These are phyloP conservation scores for Davidsoniella australis DNA, from an alignment of 2,329 filamentous ascomycete species.

Conservation along the genomic window DNA sequence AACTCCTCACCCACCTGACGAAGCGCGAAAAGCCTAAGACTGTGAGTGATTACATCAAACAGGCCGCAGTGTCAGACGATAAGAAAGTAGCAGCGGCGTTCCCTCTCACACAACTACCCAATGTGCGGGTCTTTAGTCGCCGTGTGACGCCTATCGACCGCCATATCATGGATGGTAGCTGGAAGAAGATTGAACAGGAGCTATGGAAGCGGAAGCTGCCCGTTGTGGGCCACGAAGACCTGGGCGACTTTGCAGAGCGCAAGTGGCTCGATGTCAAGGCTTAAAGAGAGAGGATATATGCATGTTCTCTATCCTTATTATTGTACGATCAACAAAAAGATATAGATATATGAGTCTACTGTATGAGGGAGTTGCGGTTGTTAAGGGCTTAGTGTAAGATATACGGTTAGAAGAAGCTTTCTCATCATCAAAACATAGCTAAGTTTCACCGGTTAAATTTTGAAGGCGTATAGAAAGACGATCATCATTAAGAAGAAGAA, in stretches of 20 bases:
- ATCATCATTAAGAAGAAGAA: too few species aligned
- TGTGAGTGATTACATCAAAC: constrained; percentile 36
- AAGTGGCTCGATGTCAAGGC: constrained; percentile 25
- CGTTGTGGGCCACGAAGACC: constrained; percentile 28
- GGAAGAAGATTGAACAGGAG: constrained; percentile 64
- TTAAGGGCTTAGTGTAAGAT: too few species aligned
- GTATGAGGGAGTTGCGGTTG: too few species aligned
- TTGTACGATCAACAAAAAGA: too few species aligned
- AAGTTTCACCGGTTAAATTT: too few species aligned
- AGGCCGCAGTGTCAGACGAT: constrained; percentile 23
- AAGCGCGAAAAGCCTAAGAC: constrained; percentile 40
- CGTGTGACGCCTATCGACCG: constrained; percentile 55
- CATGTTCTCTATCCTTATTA: too few species aligned
- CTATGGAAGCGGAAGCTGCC: constrained; percentile 45
- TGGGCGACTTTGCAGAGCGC: constrained; percentile 26
- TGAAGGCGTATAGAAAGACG: too few species aligned
- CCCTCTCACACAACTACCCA: constrained; percentile 29
- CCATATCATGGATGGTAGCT: constrained; percentile 54
- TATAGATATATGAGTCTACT: too few species aligned
- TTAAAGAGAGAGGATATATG: constrained; percentile 13
- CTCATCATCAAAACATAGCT: too few species aligned
- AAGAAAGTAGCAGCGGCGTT: too few species aligned
- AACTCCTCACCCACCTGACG: constrained; percentile 36
- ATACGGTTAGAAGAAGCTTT: too few species aligned
- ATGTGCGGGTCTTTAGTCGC: constrained; percentile 49